Base-by-base conservation (phyloP, 495 filamentous ascomycete genomes). In the Podospora conica region DNA sequence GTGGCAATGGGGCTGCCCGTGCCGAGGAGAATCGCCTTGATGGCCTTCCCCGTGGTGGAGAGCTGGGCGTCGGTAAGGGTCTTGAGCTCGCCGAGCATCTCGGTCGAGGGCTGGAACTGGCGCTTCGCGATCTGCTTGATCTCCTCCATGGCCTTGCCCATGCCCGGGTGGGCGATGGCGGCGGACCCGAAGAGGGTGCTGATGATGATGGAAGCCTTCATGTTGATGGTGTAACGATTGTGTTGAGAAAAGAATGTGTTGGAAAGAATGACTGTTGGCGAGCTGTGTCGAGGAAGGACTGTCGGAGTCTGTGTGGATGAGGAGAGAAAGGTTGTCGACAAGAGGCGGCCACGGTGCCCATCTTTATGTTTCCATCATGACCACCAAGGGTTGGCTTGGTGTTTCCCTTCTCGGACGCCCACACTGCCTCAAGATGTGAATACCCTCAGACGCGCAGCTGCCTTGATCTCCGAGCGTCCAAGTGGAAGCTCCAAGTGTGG, bases 61-160 rank as follows among this genome's bases (percentile, higher is more conserved):
- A 63, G 61, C 25, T 22, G 21, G 61, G 9, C n/a, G 48, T 63
- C 11, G 23, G 61, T 40, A 7, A 63, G 53, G 4, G 61, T 63
- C 33, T 54, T 63, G 61, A 63, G 61, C n/a, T 63, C 61, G n/a
- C 61, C 61, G 2, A 63, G 4, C 61, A 63, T 29, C 23, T 24
- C 61, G 22, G 61, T 63, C 15, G 61, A 63, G 21, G 61, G 61
- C 48, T 55, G 53, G 48, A 63, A 63, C 61, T 63, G 61, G 22
- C 61, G 61, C 18, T 55, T 55, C 20, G 31, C 59, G 27, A 61
- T 61, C 9, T 61, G 18, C 40, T 29, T 25, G 48, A 63, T 27
- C 61, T 63, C 61, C 22, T 55, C 23, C 61, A 63, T 54, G 10
- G 21, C 61, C 10, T 8, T 53, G 48, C 53, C 61, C 61, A 63